These are phyloP conservation scores for Eutypella sp. DNA, from an alignment of 2,329 filamentous ascomycete genomes.

Conservation along the genomic window DNA sequence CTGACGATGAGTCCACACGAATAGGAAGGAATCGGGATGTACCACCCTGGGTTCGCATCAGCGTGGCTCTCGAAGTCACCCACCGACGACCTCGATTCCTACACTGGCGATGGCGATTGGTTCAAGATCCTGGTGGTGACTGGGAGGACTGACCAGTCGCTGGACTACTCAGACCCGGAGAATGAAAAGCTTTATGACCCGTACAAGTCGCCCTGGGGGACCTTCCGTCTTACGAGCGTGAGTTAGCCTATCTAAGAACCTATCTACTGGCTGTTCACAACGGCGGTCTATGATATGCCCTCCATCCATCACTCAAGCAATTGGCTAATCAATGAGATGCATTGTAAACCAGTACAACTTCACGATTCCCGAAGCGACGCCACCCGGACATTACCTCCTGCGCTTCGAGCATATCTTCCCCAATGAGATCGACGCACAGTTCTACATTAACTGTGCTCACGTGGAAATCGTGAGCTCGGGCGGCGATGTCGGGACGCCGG, in stretches of 20 bases:
- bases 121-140: conserved; percentile 9
- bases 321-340: neutral
- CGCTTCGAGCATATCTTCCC: neutral
- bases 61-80: neutral
- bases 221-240: conserved; percentile 4
- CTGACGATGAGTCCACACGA: neutral
- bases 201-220: conserved; percentile 4
- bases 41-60: neutral
- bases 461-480: neutral
- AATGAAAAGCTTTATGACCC: conserved; percentile 1
- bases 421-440: neutral
- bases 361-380: neutral
- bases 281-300: neutral
- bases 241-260: too few relatives aligned
- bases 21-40: neutral
- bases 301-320: neutral
- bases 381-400: neutral
- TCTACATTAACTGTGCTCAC: neutral
- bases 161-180: conserved; percentile 5
- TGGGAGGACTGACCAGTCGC: conserved; percentile 6
- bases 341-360: neutral
- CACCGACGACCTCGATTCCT: neutral
- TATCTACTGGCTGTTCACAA: too few relatives aligned
- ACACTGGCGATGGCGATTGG: conserved; percentile 7
- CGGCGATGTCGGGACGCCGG: neutral